Base-by-base conservation (phyloP, 1,284 basidiomycete species). In the Rhodotorula sp. region DNA sequence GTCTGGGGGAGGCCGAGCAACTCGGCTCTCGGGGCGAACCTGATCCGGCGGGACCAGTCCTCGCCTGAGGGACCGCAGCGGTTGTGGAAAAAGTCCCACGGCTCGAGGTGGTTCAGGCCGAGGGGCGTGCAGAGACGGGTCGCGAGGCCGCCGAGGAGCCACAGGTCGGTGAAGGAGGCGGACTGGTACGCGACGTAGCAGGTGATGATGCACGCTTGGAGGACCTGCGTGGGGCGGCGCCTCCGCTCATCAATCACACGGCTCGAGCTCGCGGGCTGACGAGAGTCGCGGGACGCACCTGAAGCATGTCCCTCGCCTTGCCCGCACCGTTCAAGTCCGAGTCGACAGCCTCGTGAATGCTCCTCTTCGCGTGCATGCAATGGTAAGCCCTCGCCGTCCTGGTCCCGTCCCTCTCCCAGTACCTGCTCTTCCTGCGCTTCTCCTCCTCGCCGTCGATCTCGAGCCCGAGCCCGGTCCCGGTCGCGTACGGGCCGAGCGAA, bases 61-160 rank as follows among this genome's bases (percentile, higher is more conserved):
- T 63, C 63, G 47, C 48, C 54, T 2, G 63, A 26, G 10, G 66
- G 64, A 1, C 66, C 68, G 30, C 64, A 54, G 18, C 26, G 20
- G 28, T 50, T 59, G 16, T 47, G 46, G n/a, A 48, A 40, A 31
- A 68, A 73, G 56, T 70, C 58, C 68, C 66, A 75, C 53, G 73
- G 67, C 24, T 65, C 52, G 22, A 75, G 53, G 58, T 70, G 68
- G 37, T 70, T 69, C 46, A 75, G 55, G 2, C 71, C 70, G 52
- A 75, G 65, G 20, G 71, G 71, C 18, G 71, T 72, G 56, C 59
- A 67, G 28, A 75, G 60, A 2, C 73, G 66, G 1, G 67, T 75
- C 10, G 65, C 57, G 18, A 56, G 44, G 6, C 73, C 71, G n/a
- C 64, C 47, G n/a, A 70, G 52, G 7, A 70, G 26, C 73, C 73